Percentiles rank a stretch among this genome's conserved stretches.
Evolutionary conservation across 2,329 filamentous ascomycete genomes (phyloP).

Genomic region (Paraphaeosphaeria minitans): DNA sequence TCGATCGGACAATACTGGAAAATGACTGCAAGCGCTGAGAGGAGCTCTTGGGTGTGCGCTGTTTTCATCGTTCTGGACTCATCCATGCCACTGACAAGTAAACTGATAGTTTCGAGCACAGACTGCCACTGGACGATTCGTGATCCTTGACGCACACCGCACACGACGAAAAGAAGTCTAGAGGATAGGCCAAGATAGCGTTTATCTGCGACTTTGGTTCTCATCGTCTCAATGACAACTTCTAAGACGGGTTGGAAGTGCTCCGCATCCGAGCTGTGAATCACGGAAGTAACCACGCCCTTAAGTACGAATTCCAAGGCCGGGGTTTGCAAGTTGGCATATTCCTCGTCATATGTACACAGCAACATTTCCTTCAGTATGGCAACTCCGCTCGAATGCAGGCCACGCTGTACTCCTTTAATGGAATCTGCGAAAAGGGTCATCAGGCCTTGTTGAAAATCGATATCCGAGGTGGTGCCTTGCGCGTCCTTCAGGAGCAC

Average conservation of each 20-base stretch:
- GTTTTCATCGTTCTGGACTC: conserved; percentile 39
- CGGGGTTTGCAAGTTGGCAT: conserved; percentile 51
- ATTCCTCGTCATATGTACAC: conserved; percentile 32
- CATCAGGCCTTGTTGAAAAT: conserved; percentile 90
- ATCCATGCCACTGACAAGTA: conserved; percentile 41
- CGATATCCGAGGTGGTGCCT: conserved; percentile 63
- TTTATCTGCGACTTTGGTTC: conserved; percentile 52
- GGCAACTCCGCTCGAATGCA: conserved; percentile 63
- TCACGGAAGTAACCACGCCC: conserved; percentile 77
- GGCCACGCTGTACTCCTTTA: conserved; percentile 63
- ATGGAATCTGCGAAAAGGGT: conserved; percentile 85
- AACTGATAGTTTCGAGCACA: conserved; percentile 57
- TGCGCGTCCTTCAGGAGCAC: conserved; percentile 65
- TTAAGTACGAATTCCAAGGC: conserved; percentile 66
- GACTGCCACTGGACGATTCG: conserved; percentile 74
- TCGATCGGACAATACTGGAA: conserved; percentile 82
- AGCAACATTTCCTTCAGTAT: conserved; percentile 58
- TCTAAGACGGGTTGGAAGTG: conserved; percentile 73
- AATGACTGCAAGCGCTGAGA: conserved; percentile 63
- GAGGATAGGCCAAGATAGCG: conserved; percentile 32
- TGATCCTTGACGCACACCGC: conserved; percentile 80
- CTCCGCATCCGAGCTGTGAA: conserved; percentile 79
- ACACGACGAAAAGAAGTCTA: conserved; percentile 68
- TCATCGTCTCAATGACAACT: conserved; percentile 54
- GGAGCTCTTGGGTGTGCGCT: conserved; percentile 39